Conservation (phyloP, 2,329 filamentous ascomycete species). For the Clonostachys solani region DNA sequence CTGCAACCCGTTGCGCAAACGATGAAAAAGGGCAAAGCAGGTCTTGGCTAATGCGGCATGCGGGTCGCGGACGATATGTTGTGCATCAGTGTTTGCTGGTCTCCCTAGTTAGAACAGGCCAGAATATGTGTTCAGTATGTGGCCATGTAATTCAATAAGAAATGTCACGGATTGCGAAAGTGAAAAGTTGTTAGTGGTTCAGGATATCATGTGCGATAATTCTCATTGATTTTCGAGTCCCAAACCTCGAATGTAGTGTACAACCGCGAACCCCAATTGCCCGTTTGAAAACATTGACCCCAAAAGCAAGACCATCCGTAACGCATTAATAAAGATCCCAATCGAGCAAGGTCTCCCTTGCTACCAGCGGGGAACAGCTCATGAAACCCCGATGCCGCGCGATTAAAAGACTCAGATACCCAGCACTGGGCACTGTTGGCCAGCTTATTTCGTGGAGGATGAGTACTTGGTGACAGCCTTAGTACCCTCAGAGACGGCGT, state of each 20-base stretch:
- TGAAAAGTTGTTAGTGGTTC: neutral
- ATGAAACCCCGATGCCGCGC: conserved; percentile 57
- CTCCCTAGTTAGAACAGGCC: too few species aligned
- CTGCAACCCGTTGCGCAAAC: conserved; percentile 80
- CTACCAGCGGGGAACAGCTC: conserved; percentile 31
- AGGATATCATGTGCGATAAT: conserved; percentile 51
- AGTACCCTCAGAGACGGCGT: conserved; percentile 98
- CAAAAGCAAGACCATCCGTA: conserved; percentile 65
- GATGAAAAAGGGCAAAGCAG: conserved; percentile 82
- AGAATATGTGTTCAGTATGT: neutral
- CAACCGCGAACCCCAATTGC: conserved; percentile 67
- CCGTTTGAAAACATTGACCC: conserved; percentile 68
- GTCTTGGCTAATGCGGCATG: conserved; percentile 54
- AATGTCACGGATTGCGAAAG: conserved; percentile 13
- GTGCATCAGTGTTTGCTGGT: too few species aligned
- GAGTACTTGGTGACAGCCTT: conserved; percentile 99
- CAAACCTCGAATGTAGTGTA: conserved; percentile 68
- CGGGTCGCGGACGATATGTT: too few species aligned
- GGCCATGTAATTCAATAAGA: neutral
- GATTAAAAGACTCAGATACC: conserved; percentile 43
- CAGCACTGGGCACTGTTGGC: conserved; percentile 32
- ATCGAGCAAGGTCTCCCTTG: conserved; percentile 10
- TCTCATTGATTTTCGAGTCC: conserved; percentile 53
- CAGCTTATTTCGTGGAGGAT: conserved; percentile 91
- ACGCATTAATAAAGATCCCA: conserved; percentile 65